Evolutionary conservation across 495 filamentous ascomycete genomes (phyloP), one percentile per base, ranked within the genome.

Genomic region (Penicillium cosmopolitanum): DNA sequence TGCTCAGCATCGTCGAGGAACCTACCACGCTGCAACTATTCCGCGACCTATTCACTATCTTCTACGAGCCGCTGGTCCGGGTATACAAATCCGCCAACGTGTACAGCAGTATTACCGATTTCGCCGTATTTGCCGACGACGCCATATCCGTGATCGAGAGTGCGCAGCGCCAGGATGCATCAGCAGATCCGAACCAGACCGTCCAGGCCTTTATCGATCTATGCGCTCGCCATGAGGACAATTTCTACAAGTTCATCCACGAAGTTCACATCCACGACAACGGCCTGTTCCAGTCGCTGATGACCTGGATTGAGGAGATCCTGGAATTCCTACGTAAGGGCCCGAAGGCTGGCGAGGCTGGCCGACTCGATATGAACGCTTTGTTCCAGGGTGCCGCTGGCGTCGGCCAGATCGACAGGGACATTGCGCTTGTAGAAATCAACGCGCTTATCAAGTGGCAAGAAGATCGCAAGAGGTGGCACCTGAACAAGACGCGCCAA

Each of bases 81-180:
- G 95, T 98, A 0, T 98, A 98, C 78, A 98, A 98, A 76, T 97
- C 94, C 21, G 95, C 95, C 62, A 98, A 98, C 64, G 95, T 98
- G 31, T 98, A 98, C 81, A 92, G 85, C 77, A 91, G 87, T 70
- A 91, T 98, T 58, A 98, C 95, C 1, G 95, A 98, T 68, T 98
- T 98, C 74, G 91, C 95, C 11, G 75, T 83, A 19, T 98, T 98
- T 67, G 84, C 93, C 50, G 92, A 97, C 67, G 95, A 98, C 68
- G 87, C 92, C 64, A 96, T 98, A 64, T 77, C 80, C 64, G 92
- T 96, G 6, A 89, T 98, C 35, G 92, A 96, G 56, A 88, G 86
- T 57, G 93, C 91, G 57, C 92, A 96, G 66, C 87, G 90, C 33
- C 93, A 97, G 73, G 96, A 96, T 72, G 87, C 94, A 46, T 89